Base-by-base conservation (phyloP, 2,329 filamentous ascomycete species). In the Fusarium sororula region DNA sequence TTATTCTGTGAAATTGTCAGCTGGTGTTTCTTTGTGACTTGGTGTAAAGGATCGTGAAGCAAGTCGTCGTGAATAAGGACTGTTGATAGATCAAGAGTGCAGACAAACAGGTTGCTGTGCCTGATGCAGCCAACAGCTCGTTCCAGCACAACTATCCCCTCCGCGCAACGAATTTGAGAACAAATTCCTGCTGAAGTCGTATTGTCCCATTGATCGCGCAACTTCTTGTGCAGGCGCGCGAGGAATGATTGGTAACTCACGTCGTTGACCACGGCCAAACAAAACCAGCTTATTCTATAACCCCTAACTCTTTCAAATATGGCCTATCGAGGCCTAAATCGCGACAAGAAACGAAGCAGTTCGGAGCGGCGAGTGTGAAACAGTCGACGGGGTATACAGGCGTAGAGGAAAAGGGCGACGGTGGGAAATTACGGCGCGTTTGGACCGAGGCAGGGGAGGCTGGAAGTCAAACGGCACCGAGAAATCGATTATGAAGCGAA, bases 291-390 rank as follows among this genome's bases (percentile, higher is more conserved):
- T 63, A 67, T 70, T 75, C 65, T 75, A 70, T 76, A 70, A 72
- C 70, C 76, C 75, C 79, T 75, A 51, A 74, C 66, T 69, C 76
- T 79, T 75, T 75, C 63, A 66, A 65, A 68, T 62, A 77, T 64
- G 75, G 75, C 79, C 78, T 70, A 70, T 66, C 50, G 66, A 78
- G 79, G 77, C 74, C 74, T 68, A 44, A 47, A 61, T 61, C 69
- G 56, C 51, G 48, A 57, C 70, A 65, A 62, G 60, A 62, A 64
- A 64, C 66, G 72, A 75, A 63, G 60, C 64, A 72, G 67, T 69
- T 71, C 63, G 62, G 32, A 57, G 37, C 50, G 63, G 65, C 54
- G 61, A 59, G 56, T 48, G 48, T 41, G 55, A 66, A 69, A 61
- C 45, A 65, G 56, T 66, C 61, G 73, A 72, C 60, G 44, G 51